phyloP scores from a whole-genome alignment of 2,329 filamentous ascomycete species.

The Fusarium hainanense region DNA sequence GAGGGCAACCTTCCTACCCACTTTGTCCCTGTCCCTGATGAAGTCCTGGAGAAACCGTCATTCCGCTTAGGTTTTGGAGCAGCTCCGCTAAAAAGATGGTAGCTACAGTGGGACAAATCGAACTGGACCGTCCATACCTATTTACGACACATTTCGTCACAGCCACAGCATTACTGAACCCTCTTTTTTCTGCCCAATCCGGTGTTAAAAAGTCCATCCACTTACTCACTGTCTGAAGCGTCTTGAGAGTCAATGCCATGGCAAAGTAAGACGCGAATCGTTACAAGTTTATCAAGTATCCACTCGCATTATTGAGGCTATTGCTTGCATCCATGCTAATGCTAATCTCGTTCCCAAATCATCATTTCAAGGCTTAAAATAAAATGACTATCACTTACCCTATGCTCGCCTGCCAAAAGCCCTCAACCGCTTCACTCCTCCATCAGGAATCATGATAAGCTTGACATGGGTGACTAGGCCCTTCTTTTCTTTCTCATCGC shows the following conservation, averaged over 20 bases:
- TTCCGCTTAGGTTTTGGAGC: constrained; percentile 35
- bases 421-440: constrained; percentile 88
- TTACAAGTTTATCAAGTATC: constrained; percentile 34
- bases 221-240: not conserved
- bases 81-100: constrained; percentile 16
- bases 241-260: not conserved
- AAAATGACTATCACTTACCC: not conserved
- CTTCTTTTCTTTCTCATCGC: constrained; percentile 65
- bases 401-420: constrained; percentile 51
- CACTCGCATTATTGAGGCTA: constrained; percentile 6
- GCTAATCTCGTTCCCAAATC: constrained; percentile 10
- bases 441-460: constrained; percentile 92
- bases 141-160: constrained; percentile 22
- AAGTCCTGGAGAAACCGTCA: constrained; percentile 43
- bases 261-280: constrained; percentile 28
- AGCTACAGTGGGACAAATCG: not conserved
- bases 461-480: constrained; percentile 83
- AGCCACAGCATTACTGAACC: constrained; percentile 35
- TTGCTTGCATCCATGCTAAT: not conserved
- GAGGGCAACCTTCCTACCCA: constrained; percentile 39
- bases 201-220: not conserved
- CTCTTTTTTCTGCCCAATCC: constrained; percentile 20
- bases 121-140: not conserved
- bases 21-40: constrained; percentile 37
- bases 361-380: not conserved